These are phyloP conservation scores for Wickerhamiella dianesei DNA, from an alignment of 805 yeast genomes.

Conservation along the genomic window DNA sequence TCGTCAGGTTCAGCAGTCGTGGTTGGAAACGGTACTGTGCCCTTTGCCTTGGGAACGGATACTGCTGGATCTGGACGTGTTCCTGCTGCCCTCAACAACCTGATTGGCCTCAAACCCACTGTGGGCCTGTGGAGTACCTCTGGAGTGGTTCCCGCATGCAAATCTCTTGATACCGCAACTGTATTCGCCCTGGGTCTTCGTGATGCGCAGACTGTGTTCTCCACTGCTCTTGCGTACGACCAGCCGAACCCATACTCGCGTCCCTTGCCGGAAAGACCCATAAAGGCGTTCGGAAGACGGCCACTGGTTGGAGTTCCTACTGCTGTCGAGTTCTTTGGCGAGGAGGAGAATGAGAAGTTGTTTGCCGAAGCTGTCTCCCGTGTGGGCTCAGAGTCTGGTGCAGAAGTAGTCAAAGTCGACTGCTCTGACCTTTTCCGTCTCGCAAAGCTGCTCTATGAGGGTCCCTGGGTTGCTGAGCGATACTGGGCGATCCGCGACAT, in stretches of 20 bases:
- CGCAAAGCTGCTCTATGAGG: constrained; percentile 84
- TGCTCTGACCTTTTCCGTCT: constrained; percentile 64
- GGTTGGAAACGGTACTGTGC: constrained; percentile 81
- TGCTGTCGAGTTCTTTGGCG: constrained; percentile 56
- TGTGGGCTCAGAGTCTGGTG: constrained; percentile 24
- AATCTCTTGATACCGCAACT: constrained; percentile 84
- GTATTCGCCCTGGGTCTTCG: constrained; percentile 61
- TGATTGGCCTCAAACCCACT: constrained; percentile 87
- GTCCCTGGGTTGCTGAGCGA: constrained; percentile 98
- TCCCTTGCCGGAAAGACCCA: constrained; percentile 52
- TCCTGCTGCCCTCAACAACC: constrained; percentile 87
- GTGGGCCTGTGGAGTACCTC: constrained; percentile 71
- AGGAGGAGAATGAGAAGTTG: constrained; percentile 57
- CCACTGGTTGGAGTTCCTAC: constrained; percentile 70
- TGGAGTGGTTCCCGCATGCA: constrained; percentile 98
- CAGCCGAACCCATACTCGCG: constrained; percentile 70
- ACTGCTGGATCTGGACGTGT: constrained; percentile 98
- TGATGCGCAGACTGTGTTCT: constrained; percentile 73
- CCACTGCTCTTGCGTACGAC: constrained; percentile 61
- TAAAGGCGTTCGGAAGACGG: constrained; percentile 40
- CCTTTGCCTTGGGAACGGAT: constrained; percentile 84
- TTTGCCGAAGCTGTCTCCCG: constrained; percentile 48
- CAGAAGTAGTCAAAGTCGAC: constrained; percentile 42
- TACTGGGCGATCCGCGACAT: constrained; percentile 68
- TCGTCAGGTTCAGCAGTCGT: constrained; percentile 92